Evolutionary conservation across 257 asterid species (phyloP).

Genomic region (Apocynum venetum): DNA sequence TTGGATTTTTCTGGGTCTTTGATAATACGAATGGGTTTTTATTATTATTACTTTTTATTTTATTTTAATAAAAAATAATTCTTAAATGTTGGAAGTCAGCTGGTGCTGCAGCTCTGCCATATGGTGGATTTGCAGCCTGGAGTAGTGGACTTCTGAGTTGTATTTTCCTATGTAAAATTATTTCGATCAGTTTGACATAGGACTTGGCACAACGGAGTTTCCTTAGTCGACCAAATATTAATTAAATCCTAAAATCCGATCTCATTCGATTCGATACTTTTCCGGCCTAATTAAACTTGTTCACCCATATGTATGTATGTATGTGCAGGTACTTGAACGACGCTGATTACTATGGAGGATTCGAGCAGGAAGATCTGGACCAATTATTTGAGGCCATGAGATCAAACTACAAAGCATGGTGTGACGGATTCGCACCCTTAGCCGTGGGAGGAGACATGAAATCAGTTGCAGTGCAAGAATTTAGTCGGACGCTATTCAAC

Average conservation of each 20-base stretch:
- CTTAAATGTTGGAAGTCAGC: background rate
- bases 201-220: background rate
- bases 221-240: background rate
- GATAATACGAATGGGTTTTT: background rate
- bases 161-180: background rate
- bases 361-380: constrained; percentile 53
- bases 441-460: constrained; percentile 87
- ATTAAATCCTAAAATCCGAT: background rate
- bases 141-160: background rate
- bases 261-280: background rate
- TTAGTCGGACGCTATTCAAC: constrained; percentile 78
- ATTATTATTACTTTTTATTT: background rate
- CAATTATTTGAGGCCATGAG: constrained; percentile 60
- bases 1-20: background rate
- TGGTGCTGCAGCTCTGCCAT: background rate
- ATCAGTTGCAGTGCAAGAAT: constrained; percentile 69
- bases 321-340: constrained; percentile 46
- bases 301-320: no score
- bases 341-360: constrained; percentile 81
- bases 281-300: background rate
- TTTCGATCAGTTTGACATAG: background rate
- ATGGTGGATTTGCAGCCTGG: background rate
- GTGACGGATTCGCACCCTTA: constrained; percentile 71
- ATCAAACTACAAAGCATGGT: constrained; percentile 76
- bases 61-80: background rate